Conservation (phyloP, 192 early-diverging fungal genomes). For the Coemansia aciculifera region DNA sequence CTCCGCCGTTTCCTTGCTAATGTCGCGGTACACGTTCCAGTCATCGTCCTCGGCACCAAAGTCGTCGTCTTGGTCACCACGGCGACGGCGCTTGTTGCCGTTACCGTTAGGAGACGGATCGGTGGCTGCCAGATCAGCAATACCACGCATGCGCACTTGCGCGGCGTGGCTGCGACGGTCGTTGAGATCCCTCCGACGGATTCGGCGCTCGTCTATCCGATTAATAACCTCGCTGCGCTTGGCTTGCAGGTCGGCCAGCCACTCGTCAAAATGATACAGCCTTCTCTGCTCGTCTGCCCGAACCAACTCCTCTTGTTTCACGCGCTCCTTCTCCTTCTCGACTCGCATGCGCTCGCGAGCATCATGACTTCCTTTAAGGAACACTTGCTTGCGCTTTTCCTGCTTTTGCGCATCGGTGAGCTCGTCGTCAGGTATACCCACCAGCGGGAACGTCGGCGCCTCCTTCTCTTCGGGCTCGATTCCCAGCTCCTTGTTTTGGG, state of each 20-base stretch:
- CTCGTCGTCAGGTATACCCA: conserved; percentile 78
- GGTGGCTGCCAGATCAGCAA: conserved; percentile 76
- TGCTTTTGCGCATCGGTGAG: conserved; percentile 75
- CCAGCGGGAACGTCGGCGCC: conserved; percentile 69
- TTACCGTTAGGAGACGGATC: conserved; percentile 10
- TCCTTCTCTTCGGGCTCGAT: conserved; percentile 79
- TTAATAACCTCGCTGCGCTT: conserved; percentile 65
- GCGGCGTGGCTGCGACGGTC: conserved; percentile 88
- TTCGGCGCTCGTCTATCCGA: conserved; percentile 68
- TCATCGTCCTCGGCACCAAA: conserved; percentile 94
- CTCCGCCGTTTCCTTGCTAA: conserved; percentile 83
- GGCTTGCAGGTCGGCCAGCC: conserved; percentile 68
- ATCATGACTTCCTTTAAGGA: conserved; percentile 76
- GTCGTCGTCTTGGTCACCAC: conserved; percentile 69
- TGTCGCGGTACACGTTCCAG: conserved; percentile 90
- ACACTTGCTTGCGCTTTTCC: conserved; percentile 83
- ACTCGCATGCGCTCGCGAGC: conserved; percentile 69
- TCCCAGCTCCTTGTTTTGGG: conserved; percentile 79
- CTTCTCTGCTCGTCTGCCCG: conserved; percentile 74
- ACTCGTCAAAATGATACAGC: conserved; percentile 64
- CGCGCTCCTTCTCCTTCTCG: conserved; percentile 68
- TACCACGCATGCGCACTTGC: conserved; percentile 80
- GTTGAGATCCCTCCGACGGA: conserved; percentile 72
- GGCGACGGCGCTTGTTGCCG: conserved; percentile 46
- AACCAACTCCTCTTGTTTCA: conserved; percentile 57